Base-by-base conservation (phyloP, 768 basidiomycete genomes). In the Pleurotus cornucopiae region DNA sequence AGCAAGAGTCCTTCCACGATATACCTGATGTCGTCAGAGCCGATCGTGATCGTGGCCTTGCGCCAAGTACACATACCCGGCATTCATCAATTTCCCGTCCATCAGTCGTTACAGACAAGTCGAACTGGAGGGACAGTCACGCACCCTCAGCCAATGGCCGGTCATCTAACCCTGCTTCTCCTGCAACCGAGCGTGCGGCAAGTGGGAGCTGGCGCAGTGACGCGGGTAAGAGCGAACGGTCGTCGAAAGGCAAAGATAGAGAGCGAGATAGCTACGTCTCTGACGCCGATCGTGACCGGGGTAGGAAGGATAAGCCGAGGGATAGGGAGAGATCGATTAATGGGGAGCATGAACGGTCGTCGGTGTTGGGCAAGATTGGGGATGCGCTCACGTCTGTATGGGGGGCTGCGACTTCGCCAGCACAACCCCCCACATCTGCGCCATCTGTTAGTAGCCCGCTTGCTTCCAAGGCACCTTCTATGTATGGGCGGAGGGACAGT, bases 351-450 rank as follows among this genome's bases (percentile, higher is more conserved):
- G 66, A 68, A 25, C 58, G 76, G 64, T 68, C 13, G 20, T 73
- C 59, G 54, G 66, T 59, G 63, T 67, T 62, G 62, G 76, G 67
- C 9, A 71, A 67, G 49, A 71, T 82, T 18, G 75, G 63, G 1
- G 71, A 82, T 2, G 62, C 75, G 4, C 73, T 82, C 43, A 73
- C 63, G 18, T 73, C 80, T 0, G 70, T 81, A 4, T 83, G 83
- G 80, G 83, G 82, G 37, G 44, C 61, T n/a, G 54, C 44, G 11
- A 60, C 61, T 55, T 45, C 57, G 34, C 48, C 57, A 7, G 18
- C 57, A 11, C 23, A 25, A 25, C 23, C 23, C 0, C 23, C 23
- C 23, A 25, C 34, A 4, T 44, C 45, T 4, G 14, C 53, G 13
- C 43, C 53, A 12, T 14, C 43, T 43, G 41, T 37, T 34, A 37